A percentile compares a stretch with the other conserved stretches of the same genome.
Conservation (phyloP, 2,329 filamentous ascomycete species). For the Phoma herbarum region DNA sequence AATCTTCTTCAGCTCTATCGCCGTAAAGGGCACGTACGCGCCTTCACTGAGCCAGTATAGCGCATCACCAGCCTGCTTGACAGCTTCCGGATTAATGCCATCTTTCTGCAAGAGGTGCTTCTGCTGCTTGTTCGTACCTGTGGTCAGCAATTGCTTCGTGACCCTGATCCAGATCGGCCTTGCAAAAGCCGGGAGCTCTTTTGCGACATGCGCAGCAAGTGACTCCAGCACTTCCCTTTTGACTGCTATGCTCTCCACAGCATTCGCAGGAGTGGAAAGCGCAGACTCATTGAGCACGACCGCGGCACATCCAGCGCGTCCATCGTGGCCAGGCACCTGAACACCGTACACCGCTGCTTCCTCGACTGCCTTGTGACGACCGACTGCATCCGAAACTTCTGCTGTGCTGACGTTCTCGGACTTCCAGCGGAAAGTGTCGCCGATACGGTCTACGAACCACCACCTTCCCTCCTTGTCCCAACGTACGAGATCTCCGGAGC, state of each 20-base stretch:
- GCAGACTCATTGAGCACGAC: slow-evolving; percentile 43
- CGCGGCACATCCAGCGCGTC: slow-evolving; percentile 56
- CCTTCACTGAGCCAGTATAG: slow-evolving; percentile 54
- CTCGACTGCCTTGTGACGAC: slow-evolving; percentile 49
- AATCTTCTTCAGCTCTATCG: slow-evolving; percentile 38
- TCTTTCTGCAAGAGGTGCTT: slow-evolving; percentile 54
- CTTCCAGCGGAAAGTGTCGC: slow-evolving; percentile 55
- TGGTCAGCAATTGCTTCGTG: slow-evolving; percentile 52
- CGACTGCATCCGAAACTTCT: slow-evolving; percentile 55
- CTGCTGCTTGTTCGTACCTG: slow-evolving; percentile 59
- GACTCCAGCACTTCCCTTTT: slow-evolving; percentile 26
- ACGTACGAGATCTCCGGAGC: slow-evolving; percentile 49
- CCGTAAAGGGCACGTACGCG: slow-evolving; percentile 40
- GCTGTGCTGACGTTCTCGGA: slow-evolving; percentile 58
- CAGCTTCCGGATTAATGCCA: slow-evolving; percentile 52
- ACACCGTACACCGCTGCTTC: slow-evolving; percentile 59
- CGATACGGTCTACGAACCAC: slow-evolving; percentile 52
- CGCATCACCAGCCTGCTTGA: slow-evolving; percentile 48
- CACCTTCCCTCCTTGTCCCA: slow-evolving; percentile 45
- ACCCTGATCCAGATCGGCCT: slow-evolving; percentile 56
- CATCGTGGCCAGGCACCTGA: slow-evolving; percentile 54
- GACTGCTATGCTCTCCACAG: slow-evolving; percentile 22
- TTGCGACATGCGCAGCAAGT: slow-evolving; percentile 50
- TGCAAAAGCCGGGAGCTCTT: slow-evolving; percentile 54
- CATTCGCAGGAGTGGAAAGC: slow-evolving; percentile 1